Evolutionary conservation across 2,329 filamentous ascomycete genomes (phyloP).

Genomic region (Cordyceps javanica): DNA sequence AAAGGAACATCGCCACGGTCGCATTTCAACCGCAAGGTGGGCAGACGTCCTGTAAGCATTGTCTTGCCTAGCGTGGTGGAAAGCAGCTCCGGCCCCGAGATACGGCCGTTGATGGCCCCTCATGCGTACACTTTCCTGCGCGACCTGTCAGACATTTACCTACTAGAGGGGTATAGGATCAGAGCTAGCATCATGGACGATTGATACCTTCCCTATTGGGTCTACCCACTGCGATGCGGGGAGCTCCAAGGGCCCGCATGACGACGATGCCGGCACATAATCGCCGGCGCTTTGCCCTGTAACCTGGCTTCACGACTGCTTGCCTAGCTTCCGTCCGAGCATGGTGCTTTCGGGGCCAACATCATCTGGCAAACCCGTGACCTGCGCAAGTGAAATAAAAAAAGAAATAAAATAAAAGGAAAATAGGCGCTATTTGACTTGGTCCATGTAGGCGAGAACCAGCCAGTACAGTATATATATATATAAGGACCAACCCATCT

Average conservation of each 20-base stretch:
- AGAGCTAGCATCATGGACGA: background rate
- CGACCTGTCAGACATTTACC: background rate
- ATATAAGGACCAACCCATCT: too few species aligned
- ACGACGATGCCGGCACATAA: background rate
- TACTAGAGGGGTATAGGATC: background rate
- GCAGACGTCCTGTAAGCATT: too few species aligned
- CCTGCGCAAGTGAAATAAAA: too few species aligned
- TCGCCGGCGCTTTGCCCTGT: background rate
- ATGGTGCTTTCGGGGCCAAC: background rate
- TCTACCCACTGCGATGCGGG: background rate
- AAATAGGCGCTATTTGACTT: too few species aligned
- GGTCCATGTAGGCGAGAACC: too few species aligned
- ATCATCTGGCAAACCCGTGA: background rate
- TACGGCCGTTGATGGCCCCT: background rate
- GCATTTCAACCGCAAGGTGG: too few species aligned
- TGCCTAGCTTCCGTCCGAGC: background rate
- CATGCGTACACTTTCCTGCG: background rate
- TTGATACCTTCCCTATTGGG: background rate
- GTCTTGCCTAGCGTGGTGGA: background rate
- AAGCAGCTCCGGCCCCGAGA: background rate
- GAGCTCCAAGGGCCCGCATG: background rate
- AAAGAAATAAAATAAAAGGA: too few species aligned
- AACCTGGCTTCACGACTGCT: background rate
- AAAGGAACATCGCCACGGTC: too few species aligned
- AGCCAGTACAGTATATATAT: too few species aligned